Evolutionary conservation across 2,329 filamentous ascomycete genomes (phyloP), one percentile per base, ranked within the genome.

Genomic region (Neonectria hederae): DNA sequence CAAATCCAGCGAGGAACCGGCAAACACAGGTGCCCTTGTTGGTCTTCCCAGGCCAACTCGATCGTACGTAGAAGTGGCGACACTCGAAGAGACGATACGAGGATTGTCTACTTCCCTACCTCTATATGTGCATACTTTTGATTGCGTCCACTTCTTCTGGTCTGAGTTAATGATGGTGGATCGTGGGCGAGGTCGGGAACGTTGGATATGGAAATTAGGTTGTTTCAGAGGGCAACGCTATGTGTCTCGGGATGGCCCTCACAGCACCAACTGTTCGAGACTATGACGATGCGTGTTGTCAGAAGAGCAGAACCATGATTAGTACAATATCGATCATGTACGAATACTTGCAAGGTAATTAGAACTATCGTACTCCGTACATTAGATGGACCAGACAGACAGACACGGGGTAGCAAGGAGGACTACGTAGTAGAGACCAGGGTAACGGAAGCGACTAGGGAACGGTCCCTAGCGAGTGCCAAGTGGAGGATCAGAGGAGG

Each of bases 221-320:
- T 68, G 72, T 74, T 74, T 74, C 72, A 74, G 58, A 66, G 45
- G 53, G 22, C 14, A 17, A 52, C 26, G 24, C 48, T 42, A 42
- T 49, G 35, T 59, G 61, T 59, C 61, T 59, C 61, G 55, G 38
- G 42, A 59, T 52, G 45, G n/a, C 9, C 48, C 19, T 32, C n/a
- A n/a, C 5, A n/a, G 30, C 28, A 7, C 48, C 7, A 32, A 30
- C 30, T 32, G n/a, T 11, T 21, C 19, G 46, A 51, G 28, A 28
- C 30, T 48, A 26, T 19, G 52, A 51, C 19, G 49, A 32, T 28
- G 19, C 21, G 28, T 8, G 21, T 9, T 21, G 22, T 38, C 43
- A 26, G 11, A 51, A 21, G 14, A 19, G 40, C 38, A 42, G 22
- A 45, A 6, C 40, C 6, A 49, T 45, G 13, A 43, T 11, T n/a